Base-by-base conservation (phyloP, 2,329 filamentous ascomycete genomes). In the Trichoderma pleuroti region DNA sequence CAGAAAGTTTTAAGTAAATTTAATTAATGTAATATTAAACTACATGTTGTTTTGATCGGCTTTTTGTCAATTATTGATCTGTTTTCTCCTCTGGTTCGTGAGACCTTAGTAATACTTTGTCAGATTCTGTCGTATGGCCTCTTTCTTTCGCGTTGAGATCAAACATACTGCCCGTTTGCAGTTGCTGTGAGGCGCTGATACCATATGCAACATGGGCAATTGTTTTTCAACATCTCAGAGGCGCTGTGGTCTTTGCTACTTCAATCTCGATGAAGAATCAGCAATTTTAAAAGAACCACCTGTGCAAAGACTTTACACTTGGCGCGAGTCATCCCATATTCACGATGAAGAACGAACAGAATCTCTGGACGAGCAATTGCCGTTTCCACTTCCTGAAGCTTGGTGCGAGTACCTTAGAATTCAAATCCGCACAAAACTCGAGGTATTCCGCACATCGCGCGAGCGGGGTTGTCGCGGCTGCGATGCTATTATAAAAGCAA, bases 221-320 rank as follows among this genome's bases (percentile, higher is more conserved):
- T 68, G 39, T 9, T 68, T 61, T 24, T 61, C 66, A 28, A 52
- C n/a, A 2, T 52, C n/a, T 9, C 56, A 30, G 14, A 60, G 39
- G 39, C 39, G 30, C 18, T 71, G 70, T 62, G 70, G 70, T 4
- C 36, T 71, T 21, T 71, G 70, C n/a, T 69, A 71, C 30, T 71
- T 71, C 32, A 36, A 59, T 36, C n/a, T 71, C 14, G 65, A 69
- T 7, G 52, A 64, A 52, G 34, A 64, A 18, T 39, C 49, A 5
- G 46, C 59, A 10, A 28, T 39, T 70, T 36, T 69, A 5, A 30
- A 5, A 10, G 60, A 52, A 6, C 59, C 57, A 14, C 5, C 5
- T 21, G 64, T 71, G n/a, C 42, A 60, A 28, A 56, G 65, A 49
- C 18, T 28, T 24, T 71, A 56, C 36, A 60, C 42, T n/a, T 64